Base-by-base conservation (phyloP, 208 protist species). In the Trypanosoma avium region DNA sequence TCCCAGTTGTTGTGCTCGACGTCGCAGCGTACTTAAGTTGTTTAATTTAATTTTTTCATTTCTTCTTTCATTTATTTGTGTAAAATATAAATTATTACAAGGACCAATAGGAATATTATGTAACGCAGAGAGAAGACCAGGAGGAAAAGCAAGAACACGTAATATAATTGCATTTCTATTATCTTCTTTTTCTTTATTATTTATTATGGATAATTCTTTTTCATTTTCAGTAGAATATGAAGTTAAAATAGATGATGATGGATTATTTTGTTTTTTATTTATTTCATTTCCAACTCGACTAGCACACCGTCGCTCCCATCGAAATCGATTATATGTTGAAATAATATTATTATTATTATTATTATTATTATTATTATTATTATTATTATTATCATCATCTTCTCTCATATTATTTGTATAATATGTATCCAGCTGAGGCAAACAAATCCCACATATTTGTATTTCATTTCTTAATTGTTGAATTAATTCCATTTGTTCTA, bases 401-500 rank as follows among this genome's bases (percentile, higher is more conserved):
- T n/a, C n/a, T n/a, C n/a, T n/a, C n/a, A n/a, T n/a, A n/a, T n/a
- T n/a, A n/a, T n/a, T n/a, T n/a, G n/a, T n/a, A n/a, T n/a, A n/a
- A n/a, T n/a, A n/a, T n/a, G 26, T 27, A 8, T 59, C 53, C 10
- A 59, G 53, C 15, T 45, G 21, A 26, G 53, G 53, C 17, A 59
- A 33, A 22, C 36, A 33, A 10, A 59, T 24, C 3, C 53, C 53
- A 42, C 53, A 59, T 21, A 6, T 33, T 33, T 42, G 53, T 33
- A 59, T 6, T 22, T 49, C 56, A 5, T 3, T 21, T 1, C 56
- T 33, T 17, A 61, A 22, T 13, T 26, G 22, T 12, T 49, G 36
- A 22, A 61, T 61, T n/a, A 4, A 35, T 26, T 46, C 56, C 56
- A 49, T 49, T 19, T 61, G 56, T 26, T 46, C 56, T 40, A 49